Percentiles rank a stretch among this genome's conserved stretches.
Evolutionary conservation across 164 flowering plant species (phyloP).

Genomic region (Stephania japonica): DNA sequence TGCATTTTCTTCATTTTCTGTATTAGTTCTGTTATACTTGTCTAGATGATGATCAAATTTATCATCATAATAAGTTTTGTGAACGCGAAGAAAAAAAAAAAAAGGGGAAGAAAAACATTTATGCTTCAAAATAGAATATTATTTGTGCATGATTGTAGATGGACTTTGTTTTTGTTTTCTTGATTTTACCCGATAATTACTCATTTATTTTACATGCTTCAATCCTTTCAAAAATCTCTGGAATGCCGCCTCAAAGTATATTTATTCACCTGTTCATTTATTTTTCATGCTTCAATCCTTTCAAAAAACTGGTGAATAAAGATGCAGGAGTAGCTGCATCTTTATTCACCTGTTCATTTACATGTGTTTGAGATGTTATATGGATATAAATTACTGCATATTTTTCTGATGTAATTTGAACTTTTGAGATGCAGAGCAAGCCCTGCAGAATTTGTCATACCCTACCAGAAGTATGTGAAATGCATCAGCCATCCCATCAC

Average conservation of each 20-base stretch:
- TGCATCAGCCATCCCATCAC: slow-evolving; percentile 50
- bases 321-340: too few relatives aligned
- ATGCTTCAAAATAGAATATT: background rate
- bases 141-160: background rate
- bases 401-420: slow-evolving; percentile 3
- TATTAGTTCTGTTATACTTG: too few relatives aligned
- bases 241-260: background rate
- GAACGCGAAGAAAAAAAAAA: too few relatives aligned
- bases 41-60: too few relatives aligned
- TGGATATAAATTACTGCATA: background rate
- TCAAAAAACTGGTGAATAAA: too few relatives aligned
- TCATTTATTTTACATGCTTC: background rate
- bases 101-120: too few relatives aligned
- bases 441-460: slow-evolving; percentile 70
- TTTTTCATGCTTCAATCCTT: too few relatives aligned
- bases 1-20: too few relatives aligned
- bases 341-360: background rate
- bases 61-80: too few relatives aligned
- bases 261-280: background rate
- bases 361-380: background rate
- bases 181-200: background rate
- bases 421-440: slow-evolving; percentile 56
- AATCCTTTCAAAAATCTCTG: background rate
- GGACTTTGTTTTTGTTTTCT: background rate
- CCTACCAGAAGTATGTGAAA: slow-evolving; percentile 56